Evolutionary conservation across 139 green algal species (phyloP).

Genomic region (Gonium pectorale): DNA sequence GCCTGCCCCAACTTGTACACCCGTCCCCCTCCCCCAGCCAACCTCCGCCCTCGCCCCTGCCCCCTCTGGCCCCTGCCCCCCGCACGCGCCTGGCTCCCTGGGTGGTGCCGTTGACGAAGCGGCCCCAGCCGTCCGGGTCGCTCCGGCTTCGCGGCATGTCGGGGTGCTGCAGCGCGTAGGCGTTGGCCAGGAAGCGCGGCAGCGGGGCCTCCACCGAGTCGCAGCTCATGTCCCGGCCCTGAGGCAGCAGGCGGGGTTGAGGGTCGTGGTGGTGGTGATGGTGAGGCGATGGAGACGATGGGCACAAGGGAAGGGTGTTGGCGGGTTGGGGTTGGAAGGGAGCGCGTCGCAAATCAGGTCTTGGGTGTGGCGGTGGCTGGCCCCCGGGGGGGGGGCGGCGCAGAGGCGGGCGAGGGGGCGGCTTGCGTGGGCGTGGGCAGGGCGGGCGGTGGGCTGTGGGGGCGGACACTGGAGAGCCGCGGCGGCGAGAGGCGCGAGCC

Average conservation of each 20-base stretch:
- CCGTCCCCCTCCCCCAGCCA: neutral
- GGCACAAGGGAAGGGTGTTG: no score
- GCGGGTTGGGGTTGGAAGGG: no score
- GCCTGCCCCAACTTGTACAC: no score
- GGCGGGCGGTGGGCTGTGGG: no score
- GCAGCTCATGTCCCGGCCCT: neutral
- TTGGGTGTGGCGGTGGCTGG: no score
- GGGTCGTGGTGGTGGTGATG: neutral
- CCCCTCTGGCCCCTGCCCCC: neutral
- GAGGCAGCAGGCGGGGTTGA: neutral
- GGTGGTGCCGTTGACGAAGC: constrained; percentile 40
- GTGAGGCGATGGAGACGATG: neutral
- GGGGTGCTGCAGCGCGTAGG: neutral
- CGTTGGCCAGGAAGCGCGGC: constrained; percentile 38
- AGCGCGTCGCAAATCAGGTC: no score
- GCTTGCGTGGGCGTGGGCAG: no score
- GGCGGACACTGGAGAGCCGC: no score
- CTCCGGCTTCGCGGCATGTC: neutral
- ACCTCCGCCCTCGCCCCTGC: neutral
- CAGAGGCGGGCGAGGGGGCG: no score
- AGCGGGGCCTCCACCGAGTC: neutral
- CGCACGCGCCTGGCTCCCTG: constrained; percentile 21
- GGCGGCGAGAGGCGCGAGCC: no score
- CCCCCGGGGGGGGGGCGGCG: no score
- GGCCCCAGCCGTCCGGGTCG: neutral